phyloP scores from a whole-genome alignment of 768 basidiomycete genomes.

The Mycena latifolia region DNA sequence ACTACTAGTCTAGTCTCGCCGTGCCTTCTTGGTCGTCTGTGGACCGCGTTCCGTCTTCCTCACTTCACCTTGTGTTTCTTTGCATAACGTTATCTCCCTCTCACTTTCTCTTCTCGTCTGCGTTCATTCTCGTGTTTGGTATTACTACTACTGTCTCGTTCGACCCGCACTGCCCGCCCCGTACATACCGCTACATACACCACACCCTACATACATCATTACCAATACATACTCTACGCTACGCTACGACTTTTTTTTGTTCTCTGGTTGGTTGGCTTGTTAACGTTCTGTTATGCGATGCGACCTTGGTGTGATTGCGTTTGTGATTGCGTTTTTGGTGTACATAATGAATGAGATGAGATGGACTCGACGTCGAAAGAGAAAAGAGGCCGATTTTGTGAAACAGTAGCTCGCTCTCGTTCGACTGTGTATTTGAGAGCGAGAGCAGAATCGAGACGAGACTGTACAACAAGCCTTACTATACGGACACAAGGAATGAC shows the following conservation, averaged over 20 bases:
- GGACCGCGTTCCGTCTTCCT: neutral
- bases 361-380: too few species aligned
- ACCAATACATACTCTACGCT: neutral
- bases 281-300: too few species aligned
- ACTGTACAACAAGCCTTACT: too few species aligned
- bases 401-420: too few species aligned
- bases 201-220: neutral
- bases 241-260: neutral
- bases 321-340: too few species aligned
- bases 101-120: neutral
- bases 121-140: neutral
- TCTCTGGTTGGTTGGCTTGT: neutral
- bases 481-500: too few species aligned
- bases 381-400: too few species aligned
- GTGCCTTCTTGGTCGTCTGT: conserved; percentile 6
- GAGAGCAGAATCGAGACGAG: too few species aligned
- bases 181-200: neutral
- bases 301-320: too few species aligned
- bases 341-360: too few species aligned
- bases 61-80: neutral
- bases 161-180: too few species aligned
- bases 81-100: neutral
- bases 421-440: too few species aligned
- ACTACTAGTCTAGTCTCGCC: conserved; percentile 69
- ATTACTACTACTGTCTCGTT: neutral